These are phyloP conservation scores for Ceratocystis smalleyi DNA, from an alignment of 2,329 filamentous ascomycete species.

Conservation along the genomic window DNA sequence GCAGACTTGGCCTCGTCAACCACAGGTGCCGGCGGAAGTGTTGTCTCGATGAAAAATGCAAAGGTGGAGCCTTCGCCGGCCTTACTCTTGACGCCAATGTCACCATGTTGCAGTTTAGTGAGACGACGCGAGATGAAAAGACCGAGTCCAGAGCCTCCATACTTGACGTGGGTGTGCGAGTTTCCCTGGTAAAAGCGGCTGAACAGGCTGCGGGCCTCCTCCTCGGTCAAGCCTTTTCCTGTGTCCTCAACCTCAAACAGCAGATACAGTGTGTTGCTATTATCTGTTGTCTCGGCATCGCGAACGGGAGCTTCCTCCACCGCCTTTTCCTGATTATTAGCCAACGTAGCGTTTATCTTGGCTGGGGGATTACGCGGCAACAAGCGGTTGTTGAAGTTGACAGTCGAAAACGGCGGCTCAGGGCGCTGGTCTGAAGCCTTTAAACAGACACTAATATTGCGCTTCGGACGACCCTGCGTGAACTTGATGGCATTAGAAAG, in stretches of 20 bases:
- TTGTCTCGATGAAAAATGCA: constrained; percentile 55
- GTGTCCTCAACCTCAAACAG: constrained; percentile 64
- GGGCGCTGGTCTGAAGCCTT: constrained; percentile 30
- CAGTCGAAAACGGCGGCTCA: constrained; percentile 29
- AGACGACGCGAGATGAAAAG: constrained; percentile 65
- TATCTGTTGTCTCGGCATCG: not conserved
- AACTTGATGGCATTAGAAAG: constrained; percentile 74
- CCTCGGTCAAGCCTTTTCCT: constrained; percentile 53
- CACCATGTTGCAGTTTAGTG: constrained; percentile 66
- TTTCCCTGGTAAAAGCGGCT: constrained; percentile 66
- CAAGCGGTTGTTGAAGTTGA: constrained; percentile 38
- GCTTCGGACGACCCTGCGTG: constrained; percentile 46
- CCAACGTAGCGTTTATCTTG: not conserved
- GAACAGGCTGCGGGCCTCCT: constrained; percentile 61
- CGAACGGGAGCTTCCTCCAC: not conserved
- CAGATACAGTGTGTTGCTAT: constrained; percentile 37
- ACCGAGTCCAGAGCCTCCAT: constrained; percentile 64
- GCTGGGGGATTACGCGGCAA: constrained; percentile 27
- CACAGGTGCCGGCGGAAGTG: constrained; percentile 28
- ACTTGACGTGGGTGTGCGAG: constrained; percentile 59
- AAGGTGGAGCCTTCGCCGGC: constrained; percentile 58
- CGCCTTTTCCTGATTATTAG: not conserved
- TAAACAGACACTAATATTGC: constrained; percentile 37
- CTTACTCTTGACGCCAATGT: constrained; percentile 58
- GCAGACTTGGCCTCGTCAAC: constrained; percentile 24